phyloP scores from a whole-genome alignment of 1,284 basidiomycete genomes.

The Ustilago xerochloae region DNA sequence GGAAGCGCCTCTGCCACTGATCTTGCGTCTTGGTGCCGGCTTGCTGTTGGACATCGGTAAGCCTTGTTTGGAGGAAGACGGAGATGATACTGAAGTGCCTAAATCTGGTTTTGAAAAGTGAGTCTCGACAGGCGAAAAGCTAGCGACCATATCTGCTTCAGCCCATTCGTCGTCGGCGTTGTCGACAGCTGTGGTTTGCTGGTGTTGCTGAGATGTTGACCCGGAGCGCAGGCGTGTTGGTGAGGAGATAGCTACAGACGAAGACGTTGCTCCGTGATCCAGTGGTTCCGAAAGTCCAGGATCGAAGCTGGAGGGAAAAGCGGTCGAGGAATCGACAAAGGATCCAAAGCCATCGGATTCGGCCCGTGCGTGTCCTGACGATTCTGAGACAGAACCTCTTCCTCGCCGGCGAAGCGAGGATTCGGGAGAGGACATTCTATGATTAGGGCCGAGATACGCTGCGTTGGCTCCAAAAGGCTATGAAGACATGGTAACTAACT shows the following conservation, averaged over 20 bases:
- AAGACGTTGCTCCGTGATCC: slow-evolving; percentile 18
- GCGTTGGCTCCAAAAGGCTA: neutral
- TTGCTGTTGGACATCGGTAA: neutral
- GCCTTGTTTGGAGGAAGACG: neutral
- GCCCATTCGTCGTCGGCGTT: slow-evolving; percentile 46
- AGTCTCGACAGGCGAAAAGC: slow-evolving; percentile 44
- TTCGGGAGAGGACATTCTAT: slow-evolving; percentile 42
- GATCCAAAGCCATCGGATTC: slow-evolving; percentile 50
- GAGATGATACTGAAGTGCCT: neutral
- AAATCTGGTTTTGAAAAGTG: slow-evolving; percentile 1
- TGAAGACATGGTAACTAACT: slow-evolving; percentile 6
- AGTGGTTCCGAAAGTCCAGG: slow-evolving; percentile 21
- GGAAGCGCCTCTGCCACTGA: slow-evolving; percentile 29
- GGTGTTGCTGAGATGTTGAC: slow-evolving; percentile 3
- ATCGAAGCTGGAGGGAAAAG: slow-evolving; percentile 39
- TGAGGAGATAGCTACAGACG: slow-evolving; percentile 13
- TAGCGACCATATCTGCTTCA: slow-evolving; percentile 49
- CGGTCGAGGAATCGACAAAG: slow-evolving; percentile 39
- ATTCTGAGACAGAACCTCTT: slow-evolving; percentile 35
- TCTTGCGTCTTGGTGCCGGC: slow-evolving; percentile 14
- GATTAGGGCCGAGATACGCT: neutral
- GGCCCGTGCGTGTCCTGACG: slow-evolving; percentile 19
- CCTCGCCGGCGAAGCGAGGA: slow-evolving; percentile 40
- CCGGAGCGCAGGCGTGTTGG: slow-evolving; percentile 8
- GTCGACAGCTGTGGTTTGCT: neutral